phyloP scores from a whole-genome alignment of 2,329 filamentous ascomycete genomes.

The Aschersonia sp. region DNA sequence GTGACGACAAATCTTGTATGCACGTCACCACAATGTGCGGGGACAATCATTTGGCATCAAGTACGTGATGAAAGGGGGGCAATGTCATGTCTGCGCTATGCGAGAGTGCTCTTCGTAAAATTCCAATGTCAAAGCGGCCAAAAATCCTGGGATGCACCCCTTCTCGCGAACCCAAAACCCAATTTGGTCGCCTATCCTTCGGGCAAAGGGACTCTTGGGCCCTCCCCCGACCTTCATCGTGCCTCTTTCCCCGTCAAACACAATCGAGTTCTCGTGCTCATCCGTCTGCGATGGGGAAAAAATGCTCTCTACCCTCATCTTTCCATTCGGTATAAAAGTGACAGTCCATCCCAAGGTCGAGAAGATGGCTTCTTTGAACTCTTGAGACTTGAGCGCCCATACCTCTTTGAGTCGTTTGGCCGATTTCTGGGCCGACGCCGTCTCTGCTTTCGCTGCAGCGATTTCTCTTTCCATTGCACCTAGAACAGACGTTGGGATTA shows the following conservation, averaged over 20 bases:
- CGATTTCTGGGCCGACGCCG: conserved; percentile 65
- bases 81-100: neutral
- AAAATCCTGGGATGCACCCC: conserved; percentile 84
- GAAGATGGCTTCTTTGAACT: conserved; percentile 92
- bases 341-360: conserved; percentile 88
- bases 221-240: conserved; percentile 98
- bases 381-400: conserved; percentile 77
- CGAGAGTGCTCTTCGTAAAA: conserved; percentile 61
- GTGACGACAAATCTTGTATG: too few relatives aligned
- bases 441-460: conserved; percentile 53
- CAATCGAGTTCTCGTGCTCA: conserved; percentile 58
- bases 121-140: conserved; percentile 82
- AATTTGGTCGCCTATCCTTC: conserved; percentile 72
- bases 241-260: conserved; percentile 86
- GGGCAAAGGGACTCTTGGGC: conserved; percentile 71
- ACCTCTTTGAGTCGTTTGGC: conserved; percentile 81
- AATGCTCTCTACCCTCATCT: conserved; percentile 79
- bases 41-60: too few relatives aligned
- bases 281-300: conserved; percentile 60
- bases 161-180: conserved; percentile 93
- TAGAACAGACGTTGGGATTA: conserved; percentile 65
- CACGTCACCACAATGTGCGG: too few relatives aligned
- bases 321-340: conserved; percentile 92
- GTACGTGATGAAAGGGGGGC: too few relatives aligned
- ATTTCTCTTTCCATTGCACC: conserved; percentile 64